phyloP scores from a whole-genome alignment of 2,329 filamentous ascomycete species.

The Apiospora phragmitis region DNA sequence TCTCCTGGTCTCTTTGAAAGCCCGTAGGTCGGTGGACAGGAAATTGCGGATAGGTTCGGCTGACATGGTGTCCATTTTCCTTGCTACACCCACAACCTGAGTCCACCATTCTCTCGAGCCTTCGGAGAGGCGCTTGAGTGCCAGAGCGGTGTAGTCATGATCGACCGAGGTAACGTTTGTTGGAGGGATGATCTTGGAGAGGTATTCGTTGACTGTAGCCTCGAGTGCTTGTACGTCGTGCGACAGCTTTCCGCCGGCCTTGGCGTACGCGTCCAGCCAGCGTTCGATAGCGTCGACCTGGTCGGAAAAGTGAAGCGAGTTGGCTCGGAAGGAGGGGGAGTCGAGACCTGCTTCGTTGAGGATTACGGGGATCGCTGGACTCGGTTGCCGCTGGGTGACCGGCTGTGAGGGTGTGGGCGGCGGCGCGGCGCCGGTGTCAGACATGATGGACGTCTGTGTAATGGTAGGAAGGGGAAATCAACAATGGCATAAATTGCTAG shows the following conservation, averaged over 20 bases:
- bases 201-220: conserved; percentile 73
- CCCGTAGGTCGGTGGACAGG: conserved; percentile 74
- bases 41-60: conserved; percentile 83
- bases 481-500: not conserved
- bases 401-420: conserved; percentile 21
- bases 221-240: conserved; percentile 74
- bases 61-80: conserved; percentile 73
- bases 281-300: conserved; percentile 88
- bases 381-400: conserved; percentile 26
- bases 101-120: conserved; percentile 87
- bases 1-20: conserved; percentile 82
- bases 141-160: conserved; percentile 90
- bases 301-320: conserved; percentile 82
- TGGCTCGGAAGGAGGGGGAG: conserved; percentile 91
- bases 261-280: conserved; percentile 74
- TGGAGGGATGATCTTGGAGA: conserved; percentile 74
- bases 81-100: conserved; percentile 70
- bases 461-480: not conserved
- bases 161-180: conserved; percentile 79
- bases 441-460: conserved; percentile 20
- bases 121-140: conserved; percentile 82
- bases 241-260: conserved; percentile 54
- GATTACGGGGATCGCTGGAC: conserved; percentile 67
- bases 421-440: conserved; percentile 23
- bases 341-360: conserved; percentile 95